Evolutionary conservation across 108 stramenopile species (phyloP), one percentile per base, ranked within the genome.

Genomic region (Ochromonas danica): DNA sequence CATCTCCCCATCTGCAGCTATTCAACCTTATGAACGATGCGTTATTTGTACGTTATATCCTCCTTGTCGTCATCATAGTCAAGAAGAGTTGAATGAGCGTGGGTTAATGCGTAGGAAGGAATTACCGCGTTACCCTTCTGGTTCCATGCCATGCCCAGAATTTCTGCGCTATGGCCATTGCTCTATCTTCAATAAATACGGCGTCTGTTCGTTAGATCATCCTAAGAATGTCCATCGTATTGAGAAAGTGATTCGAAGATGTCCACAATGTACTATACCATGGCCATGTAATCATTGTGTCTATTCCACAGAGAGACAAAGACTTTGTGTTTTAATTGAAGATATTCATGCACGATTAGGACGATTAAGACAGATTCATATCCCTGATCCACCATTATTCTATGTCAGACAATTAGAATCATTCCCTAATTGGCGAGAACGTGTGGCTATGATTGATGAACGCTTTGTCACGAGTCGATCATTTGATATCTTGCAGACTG

Each of bases 211-310:
- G 22, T 42, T 71, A n/a, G 71, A 71, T 42, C 71, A 71, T 2
- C 71, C 71, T 25, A 0, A 1, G 39, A 10, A 43, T n/a, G 30
- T 41, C 36, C 71, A 71, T n/a, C 0, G 0, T 0, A 43, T 71
- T 2, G 1, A 1, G 0, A 3, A 0, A 1, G 42, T 43, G 0
- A 39, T 42, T 22, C 39, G 1, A 3, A 25, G 41, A 0, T 71
- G 71, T n/a, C 35, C 30, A 22, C 71, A 71, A 42, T 71, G 71
- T 43, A 71, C 71, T 22, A 3, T 71, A 0, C 17, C 42, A 33
- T 71, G 71, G 71, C 71, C 71, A 6, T 71, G 71, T 43, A 10
- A 42, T 1, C 71, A 71, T n/a, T 71, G 71, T 42, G 0, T 27
- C 0, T 71, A 57, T 57, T 57, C 51, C 17, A 17, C 51, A 22